phyloP scores from a whole-genome alignment of 2,329 filamentous ascomycete genomes.

The Monosporascus sp. region DNA sequence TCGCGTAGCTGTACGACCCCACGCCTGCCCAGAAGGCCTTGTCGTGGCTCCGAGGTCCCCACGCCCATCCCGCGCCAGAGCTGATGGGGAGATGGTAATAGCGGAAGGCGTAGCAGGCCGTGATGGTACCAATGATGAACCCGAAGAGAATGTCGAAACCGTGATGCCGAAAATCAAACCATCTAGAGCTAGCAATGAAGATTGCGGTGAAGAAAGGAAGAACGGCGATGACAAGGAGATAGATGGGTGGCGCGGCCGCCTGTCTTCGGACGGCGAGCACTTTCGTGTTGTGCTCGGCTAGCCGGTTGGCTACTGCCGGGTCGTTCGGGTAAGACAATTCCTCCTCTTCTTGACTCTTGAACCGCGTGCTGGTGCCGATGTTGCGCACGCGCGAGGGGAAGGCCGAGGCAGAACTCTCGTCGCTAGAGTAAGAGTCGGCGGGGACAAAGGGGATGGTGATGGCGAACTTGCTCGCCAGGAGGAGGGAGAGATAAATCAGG shows the following conservation, averaged over 20 bases:
- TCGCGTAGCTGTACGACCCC: constrained; percentile 54
- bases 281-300: constrained; percentile 31
- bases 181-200: constrained; percentile 81
- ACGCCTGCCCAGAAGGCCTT: constrained; percentile 77
- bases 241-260: constrained; percentile 78
- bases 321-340: constrained; percentile 25
- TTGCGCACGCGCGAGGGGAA: constrained; percentile 66
- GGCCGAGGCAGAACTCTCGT: constrained; percentile 54
- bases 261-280: constrained; percentile 59
- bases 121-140: constrained; percentile 68
- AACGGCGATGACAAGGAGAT: constrained; percentile 65
- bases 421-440: constrained; percentile 38
- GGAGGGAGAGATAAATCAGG: constrained; percentile 79
- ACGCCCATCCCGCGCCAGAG: constrained; percentile 81
- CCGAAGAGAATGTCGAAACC: constrained; percentile 90
- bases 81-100: constrained; percentile 80
- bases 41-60: constrained; percentile 70
- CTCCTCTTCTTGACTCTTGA: constrained; percentile 25
- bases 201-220: constrained; percentile 70
- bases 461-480: constrained; percentile 77
- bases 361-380: constrained; percentile 24
- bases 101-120: constrained; percentile 70
- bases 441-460: constrained; percentile 68
- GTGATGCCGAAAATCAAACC: constrained; percentile 83
- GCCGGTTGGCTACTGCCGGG: constrained; percentile 22